Conservation (phyloP, 257 asterid species). For the Solanum dulcamara region DNA sequence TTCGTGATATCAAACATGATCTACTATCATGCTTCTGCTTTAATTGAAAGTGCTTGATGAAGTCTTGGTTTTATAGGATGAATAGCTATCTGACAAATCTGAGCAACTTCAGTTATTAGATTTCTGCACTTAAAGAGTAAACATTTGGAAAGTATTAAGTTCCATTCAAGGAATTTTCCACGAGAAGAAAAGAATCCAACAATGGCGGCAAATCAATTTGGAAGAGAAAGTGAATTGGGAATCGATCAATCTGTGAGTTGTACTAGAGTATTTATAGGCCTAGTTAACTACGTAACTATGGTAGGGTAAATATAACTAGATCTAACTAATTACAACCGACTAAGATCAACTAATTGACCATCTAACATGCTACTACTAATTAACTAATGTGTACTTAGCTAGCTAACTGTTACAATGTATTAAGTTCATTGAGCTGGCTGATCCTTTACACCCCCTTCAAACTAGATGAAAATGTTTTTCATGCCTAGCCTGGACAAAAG, state of each 20-base stretch:
- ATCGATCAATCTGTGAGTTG: background rate
- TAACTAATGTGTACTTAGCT: background rate
- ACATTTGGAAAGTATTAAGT: background rate
- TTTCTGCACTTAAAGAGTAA: background rate
- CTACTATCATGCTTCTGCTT: background rate
- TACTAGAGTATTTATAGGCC: background rate
- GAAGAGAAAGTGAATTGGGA: background rate
- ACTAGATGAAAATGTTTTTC: background rate
- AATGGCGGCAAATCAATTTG: background rate
- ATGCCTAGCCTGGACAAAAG: background rate
- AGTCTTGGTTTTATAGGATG: background rate
- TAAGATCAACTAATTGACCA: background rate
- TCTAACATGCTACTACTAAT: background rate
- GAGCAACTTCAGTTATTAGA: background rate
- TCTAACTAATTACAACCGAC: background rate
- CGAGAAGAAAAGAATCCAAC: background rate
- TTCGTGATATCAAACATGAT: background rate
- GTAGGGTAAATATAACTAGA: background rate
- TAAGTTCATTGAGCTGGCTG: background rate
- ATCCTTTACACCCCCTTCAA: background rate
- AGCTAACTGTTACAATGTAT: background rate
- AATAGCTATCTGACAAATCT: background rate
- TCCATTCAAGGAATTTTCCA: background rate
- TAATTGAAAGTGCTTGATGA: background rate
- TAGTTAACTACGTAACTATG: background rate